phyloP scores from a whole-genome alignment of 495 filamentous ascomycete genomes.

The Tricharina praecox region DNA sequence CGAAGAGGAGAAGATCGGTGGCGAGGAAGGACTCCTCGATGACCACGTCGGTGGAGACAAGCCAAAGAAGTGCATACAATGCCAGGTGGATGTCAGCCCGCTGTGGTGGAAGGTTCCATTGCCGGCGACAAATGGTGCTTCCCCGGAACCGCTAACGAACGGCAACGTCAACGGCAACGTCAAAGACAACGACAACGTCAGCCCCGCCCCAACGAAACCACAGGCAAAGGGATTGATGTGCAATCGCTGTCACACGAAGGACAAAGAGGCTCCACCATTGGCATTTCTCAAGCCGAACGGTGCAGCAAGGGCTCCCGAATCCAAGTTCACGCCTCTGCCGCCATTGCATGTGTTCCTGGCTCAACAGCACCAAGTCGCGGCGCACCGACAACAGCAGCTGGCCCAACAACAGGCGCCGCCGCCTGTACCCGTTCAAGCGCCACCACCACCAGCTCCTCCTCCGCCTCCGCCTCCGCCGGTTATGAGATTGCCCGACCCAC shows the following conservation, averaged over 20 bases:
- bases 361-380: conserved; percentile 14
- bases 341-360: conserved; percentile 22
- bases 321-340: conserved; percentile 21
- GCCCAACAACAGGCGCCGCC: conserved; percentile 21
- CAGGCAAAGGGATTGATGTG: conserved; percentile 22
- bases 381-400: conserved; percentile 14
- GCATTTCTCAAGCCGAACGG: not conserved
- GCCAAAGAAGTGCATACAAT: conserved; percentile 20
- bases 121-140: conserved; percentile 19
- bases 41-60: conserved; percentile 25
- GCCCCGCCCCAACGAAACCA: too few relatives aligned
- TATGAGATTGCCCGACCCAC: not conserved
- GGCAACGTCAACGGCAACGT: too few relatives aligned
- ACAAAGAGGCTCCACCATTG: conserved; percentile 12
- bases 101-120: conserved; percentile 24
- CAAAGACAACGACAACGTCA: conserved; percentile 11
- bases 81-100: conserved; percentile 21
- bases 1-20: conserved; percentile 9
- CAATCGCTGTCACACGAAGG: conserved; percentile 18
- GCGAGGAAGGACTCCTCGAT: conserved; percentile 10
- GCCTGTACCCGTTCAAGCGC: too few relatives aligned
- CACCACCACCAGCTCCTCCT: conserved; percentile 3
- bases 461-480: not conserved
- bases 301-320: conserved; percentile 1
- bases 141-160: conserved; percentile 9